phyloP scores from a whole-genome alignment of 768 basidiomycete species.

The Erythrobasidium yunnanense region DNA sequence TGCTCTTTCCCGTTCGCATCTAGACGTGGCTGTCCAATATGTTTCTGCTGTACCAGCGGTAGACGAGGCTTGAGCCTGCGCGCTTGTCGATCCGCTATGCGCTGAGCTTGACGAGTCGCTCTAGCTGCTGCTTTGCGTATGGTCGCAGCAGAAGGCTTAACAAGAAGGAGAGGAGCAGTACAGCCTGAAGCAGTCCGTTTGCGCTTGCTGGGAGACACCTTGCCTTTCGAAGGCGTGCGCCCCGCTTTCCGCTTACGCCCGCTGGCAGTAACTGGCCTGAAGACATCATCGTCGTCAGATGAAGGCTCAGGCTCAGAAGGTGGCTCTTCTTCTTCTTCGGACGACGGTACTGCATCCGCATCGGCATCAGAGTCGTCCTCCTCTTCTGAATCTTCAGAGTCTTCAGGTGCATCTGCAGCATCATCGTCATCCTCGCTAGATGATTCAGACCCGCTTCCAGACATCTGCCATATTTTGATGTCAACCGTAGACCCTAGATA shows the following conservation, averaged over 20 bases:
- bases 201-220: too few species aligned
- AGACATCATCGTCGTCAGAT: conserved; percentile 20
- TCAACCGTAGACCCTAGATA: too few species aligned
- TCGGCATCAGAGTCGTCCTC: conserved; percentile 15
- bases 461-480: not conserved
- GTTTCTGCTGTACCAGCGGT: not conserved
- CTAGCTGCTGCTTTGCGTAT: conserved; percentile 4
- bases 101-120: conserved; percentile 1
- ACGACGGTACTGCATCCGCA: not conserved
- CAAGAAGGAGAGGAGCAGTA: not conserved
- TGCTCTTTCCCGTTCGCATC: not conserved
- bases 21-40: not conserved
- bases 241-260: conserved; percentile 10
- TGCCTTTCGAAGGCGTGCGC: not conserved
- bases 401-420: not conserved
- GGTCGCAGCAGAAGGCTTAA: conserved; percentile 16
- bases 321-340: not conserved
- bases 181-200: not conserved
- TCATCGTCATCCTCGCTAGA: not conserved
- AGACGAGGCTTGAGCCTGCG: conserved; percentile 1
- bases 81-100: conserved; percentile 9
- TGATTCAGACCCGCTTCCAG: not conserved
- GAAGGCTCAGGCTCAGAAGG: not conserved
- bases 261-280: conserved; percentile 10
- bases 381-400: conserved; percentile 1